A percentile compares a stretch with the other conserved stretches of the same genome.
Conservation (phyloP, 345 rosid species). For the Aquilaria sinensis region DNA sequence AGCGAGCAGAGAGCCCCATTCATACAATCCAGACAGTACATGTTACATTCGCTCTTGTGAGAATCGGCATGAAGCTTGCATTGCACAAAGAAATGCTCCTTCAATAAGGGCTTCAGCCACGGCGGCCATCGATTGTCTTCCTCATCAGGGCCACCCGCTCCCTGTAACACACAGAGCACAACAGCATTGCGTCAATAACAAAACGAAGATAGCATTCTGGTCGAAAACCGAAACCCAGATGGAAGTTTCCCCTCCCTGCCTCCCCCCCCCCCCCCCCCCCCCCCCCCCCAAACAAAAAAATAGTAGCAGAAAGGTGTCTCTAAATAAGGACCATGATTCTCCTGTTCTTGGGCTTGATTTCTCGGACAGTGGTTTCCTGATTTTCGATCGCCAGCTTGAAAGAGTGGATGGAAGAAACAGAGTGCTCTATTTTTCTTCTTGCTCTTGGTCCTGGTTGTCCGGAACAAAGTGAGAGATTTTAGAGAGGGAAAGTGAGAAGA, state of each 20-base stretch:
- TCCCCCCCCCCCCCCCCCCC: slow-evolving; percentile 1
- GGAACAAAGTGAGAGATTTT: slow-evolving; percentile 4
- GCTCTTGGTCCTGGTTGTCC: too few relatives aligned
- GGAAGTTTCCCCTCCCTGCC: slow-evolving; percentile 7
- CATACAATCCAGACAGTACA: slow-evolving; percentile 94
- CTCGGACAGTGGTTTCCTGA: slow-evolving; percentile 66
- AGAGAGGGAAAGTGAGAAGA: slow-evolving; percentile 15
- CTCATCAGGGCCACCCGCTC: slow-evolving; percentile 69
- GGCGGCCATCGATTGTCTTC: slow-evolving; percentile 69
- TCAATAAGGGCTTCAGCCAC: slow-evolving; percentile 75
- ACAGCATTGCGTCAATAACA: slow-evolving; percentile 19
- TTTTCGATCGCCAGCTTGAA: slow-evolving; percentile 80
- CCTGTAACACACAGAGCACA: slow-evolving; percentile 21
- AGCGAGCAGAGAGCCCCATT: slow-evolving; percentile 77
- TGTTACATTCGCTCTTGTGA: slow-evolving; percentile 94
- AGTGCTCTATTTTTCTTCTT: slow-evolving; percentile 1
- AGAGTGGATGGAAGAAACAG: not conserved
- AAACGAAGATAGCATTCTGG: not conserved
- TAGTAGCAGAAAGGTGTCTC: not conserved
- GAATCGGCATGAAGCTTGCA: slow-evolving; percentile 83
- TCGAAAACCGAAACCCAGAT: not conserved
- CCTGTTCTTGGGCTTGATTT: slow-evolving; percentile 71
- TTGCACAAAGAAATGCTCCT: slow-evolving; percentile 79
- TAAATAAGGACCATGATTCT: slow-evolving; percentile 62
- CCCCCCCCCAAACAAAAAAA: slow-evolving; percentile 2